Evolutionary conservation across 148 eudicot genomes (phyloP).

Genomic region (Camellia granthamiana): DNA sequence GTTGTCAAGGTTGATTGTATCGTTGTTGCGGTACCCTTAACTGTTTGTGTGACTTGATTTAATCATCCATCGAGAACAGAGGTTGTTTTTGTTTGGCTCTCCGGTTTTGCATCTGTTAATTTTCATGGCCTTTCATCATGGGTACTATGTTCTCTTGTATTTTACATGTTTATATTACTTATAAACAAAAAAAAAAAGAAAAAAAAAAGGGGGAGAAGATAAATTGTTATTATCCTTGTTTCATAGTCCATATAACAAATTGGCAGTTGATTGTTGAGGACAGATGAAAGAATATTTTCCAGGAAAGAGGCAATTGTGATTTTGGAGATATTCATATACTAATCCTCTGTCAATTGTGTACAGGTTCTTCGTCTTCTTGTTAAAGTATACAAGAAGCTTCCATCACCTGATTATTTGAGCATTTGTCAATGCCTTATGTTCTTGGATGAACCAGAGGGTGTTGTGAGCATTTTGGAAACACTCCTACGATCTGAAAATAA

Average conservation of each 20-base stretch:
- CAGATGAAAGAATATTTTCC: neutral
- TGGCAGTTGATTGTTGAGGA: neutral
- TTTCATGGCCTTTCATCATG: neutral
- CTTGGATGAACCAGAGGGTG: constrained; percentile 70
- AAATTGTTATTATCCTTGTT: neutral
- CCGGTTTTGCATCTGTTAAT: neutral
- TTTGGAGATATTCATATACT: neutral
- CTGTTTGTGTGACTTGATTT: neutral
- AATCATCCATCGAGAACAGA: neutral
- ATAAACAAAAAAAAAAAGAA: no score
- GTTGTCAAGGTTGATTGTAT: neutral
- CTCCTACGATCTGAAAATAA: constrained; percentile 65
- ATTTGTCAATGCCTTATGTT: constrained; percentile 98
- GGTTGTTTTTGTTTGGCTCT: neutral
- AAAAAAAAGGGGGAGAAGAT: neutral
- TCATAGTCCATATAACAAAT: no score
- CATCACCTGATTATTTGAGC: constrained; percentile 88
- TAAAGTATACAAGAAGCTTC: constrained; percentile 67
- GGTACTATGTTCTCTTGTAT: neutral
- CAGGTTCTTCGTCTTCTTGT: constrained; percentile 92
- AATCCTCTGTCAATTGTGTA: neutral
- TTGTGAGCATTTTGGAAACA: constrained; percentile 77
- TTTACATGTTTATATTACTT: no score
- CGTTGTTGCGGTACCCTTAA: neutral
- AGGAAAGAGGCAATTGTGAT: neutral